phyloP scores from a whole-genome alignment of 2,329 filamentous ascomycete species.

The Malbranchea zuffiana region DNA sequence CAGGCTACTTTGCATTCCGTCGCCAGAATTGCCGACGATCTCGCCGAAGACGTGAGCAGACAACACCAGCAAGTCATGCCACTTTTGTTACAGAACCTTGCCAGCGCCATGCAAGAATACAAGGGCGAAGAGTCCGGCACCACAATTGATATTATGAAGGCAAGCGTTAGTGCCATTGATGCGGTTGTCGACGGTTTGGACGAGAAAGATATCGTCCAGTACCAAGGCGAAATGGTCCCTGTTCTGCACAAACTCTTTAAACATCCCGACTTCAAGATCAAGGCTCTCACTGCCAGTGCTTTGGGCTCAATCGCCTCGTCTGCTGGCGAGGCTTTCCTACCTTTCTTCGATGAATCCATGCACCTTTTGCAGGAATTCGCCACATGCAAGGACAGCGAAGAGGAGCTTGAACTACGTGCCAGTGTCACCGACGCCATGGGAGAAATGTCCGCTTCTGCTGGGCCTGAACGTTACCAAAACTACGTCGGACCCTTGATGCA shows the following conservation, averaged over 20 bases:
- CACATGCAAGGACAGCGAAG: conserved; percentile 74
- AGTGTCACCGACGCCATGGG: conserved; percentile 88
- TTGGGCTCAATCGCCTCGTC: conserved; percentile 83
- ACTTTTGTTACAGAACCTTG: conserved; percentile 76
- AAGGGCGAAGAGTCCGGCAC: conserved; percentile 57
- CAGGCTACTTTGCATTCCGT: conserved; percentile 79
- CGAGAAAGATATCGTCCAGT: conserved; percentile 65
- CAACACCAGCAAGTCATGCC: conserved; percentile 79
- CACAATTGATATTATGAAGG: conserved; percentile 76
- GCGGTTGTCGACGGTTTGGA: conserved; percentile 79
- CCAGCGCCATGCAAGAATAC: conserved; percentile 60
- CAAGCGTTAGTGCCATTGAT: conserved; percentile 81
- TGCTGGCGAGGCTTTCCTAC: conserved; percentile 68
- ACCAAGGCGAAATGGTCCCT: conserved; percentile 71
- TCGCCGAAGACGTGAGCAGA: conserved; percentile 77
- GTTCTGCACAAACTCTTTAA: conserved; percentile 74
- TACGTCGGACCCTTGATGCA: conserved; percentile 86
- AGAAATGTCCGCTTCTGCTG: conserved; percentile 81
- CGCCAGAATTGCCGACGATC: conserved; percentile 82
- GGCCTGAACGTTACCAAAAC: conserved; percentile 73
- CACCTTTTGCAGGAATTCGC: conserved; percentile 74
- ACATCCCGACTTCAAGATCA: conserved; percentile 79
- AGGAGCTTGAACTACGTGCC: conserved; percentile 79
- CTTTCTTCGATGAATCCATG: conserved; percentile 91
- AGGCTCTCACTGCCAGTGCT: conserved; percentile 77